Conservation (phyloP, 805 yeast genomes). For the Hanseniaspora clermontiae region DNA sequence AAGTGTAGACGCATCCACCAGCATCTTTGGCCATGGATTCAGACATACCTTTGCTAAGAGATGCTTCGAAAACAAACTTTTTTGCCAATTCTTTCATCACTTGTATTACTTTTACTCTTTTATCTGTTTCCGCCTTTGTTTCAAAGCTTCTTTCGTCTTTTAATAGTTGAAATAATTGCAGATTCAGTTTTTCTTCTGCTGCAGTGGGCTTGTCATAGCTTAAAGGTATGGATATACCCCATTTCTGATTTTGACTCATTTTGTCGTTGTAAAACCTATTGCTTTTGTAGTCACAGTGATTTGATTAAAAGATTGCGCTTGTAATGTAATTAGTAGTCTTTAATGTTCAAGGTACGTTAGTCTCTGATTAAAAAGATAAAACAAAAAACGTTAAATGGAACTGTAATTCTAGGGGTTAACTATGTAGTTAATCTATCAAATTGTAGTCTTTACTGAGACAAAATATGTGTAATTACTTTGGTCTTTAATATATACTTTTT, state of each 20-base stretch:
- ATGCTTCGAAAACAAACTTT: slow-evolving; percentile 73
- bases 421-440: too few relatives aligned
- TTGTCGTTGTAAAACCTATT: not conserved
- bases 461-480: not conserved
- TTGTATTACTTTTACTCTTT: slow-evolving; percentile 62
- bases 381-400: too few relatives aligned
- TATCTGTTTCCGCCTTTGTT: slow-evolving; percentile 67
- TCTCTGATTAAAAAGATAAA: too few relatives aligned
- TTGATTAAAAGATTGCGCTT: too few relatives aligned
- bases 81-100: slow-evolving; percentile 60
- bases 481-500: not conserved
- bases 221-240: slow-evolving; percentile 39
- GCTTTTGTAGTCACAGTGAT: not conserved
- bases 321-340: too few relatives aligned
- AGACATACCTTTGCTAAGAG: slow-evolving; percentile 74
- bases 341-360: too few relatives aligned
- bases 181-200: slow-evolving; percentile 65
- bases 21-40: slow-evolving; percentile 97
- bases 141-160: slow-evolving; percentile 82
- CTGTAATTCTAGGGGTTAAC: too few relatives aligned
- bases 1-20: slow-evolving; percentile 94
- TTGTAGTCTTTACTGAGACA: not conserved
- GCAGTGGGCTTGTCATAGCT: slow-evolving; percentile 77
- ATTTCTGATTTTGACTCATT: slow-evolving; percentile 12
- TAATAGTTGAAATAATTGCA: slow-evolving; percentile 60